phyloP scores from a whole-genome alignment of 2,329 filamentous ascomycete genomes.

The Nemania diffusa region DNA sequence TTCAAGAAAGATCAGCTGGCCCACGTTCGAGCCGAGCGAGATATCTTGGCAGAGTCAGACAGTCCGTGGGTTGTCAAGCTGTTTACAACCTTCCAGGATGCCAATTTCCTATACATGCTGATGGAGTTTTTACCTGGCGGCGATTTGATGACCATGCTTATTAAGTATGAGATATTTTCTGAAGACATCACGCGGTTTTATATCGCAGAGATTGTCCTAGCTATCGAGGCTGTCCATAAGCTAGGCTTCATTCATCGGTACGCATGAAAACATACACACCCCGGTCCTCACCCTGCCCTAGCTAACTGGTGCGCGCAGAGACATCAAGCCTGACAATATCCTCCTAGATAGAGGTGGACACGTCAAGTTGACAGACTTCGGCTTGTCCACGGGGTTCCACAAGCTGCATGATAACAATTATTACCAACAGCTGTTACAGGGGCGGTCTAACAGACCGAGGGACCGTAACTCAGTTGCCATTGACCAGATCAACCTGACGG shows the following conservation, averaged over 20 bases:
- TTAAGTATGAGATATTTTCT: slow-evolving; percentile 99
- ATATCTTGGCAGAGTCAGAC: slow-evolving; percentile 98
- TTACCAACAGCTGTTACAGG: slow-evolving; percentile 94
- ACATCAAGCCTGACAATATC: slow-evolving; percentile 99
- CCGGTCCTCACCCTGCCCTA: background rate
- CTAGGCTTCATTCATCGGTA: slow-evolving; percentile 98
- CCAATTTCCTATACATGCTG: slow-evolving; percentile 96
- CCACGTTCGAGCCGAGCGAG: slow-evolving; percentile 95
- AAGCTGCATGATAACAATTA: slow-evolving; percentile 98
- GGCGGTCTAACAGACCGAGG: slow-evolving; percentile 74
- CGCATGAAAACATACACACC: slow-evolving; percentile 54
- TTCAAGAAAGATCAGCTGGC: slow-evolving; percentile 99
- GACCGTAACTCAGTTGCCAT: slow-evolving; percentile 95
- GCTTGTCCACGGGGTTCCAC: slow-evolving; percentile 96
- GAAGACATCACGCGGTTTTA: slow-evolving; percentile 99
- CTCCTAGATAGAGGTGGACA: slow-evolving; percentile 94
- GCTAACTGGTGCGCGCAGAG: slow-evolving; percentile 72
- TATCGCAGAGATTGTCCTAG: slow-evolving; percentile 96
- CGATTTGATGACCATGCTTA: slow-evolving; percentile 99
- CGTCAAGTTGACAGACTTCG: slow-evolving; percentile 98
- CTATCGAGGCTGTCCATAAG: slow-evolving; percentile 98
- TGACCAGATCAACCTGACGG: slow-evolving; percentile 97
- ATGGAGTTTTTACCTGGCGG: slow-evolving; percentile 99
- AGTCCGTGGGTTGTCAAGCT: slow-evolving; percentile 99
- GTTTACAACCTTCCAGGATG: slow-evolving; percentile 97